Conservation (phyloP, 495 filamentous ascomycete species). For the Neurospora sp. region DNA sequence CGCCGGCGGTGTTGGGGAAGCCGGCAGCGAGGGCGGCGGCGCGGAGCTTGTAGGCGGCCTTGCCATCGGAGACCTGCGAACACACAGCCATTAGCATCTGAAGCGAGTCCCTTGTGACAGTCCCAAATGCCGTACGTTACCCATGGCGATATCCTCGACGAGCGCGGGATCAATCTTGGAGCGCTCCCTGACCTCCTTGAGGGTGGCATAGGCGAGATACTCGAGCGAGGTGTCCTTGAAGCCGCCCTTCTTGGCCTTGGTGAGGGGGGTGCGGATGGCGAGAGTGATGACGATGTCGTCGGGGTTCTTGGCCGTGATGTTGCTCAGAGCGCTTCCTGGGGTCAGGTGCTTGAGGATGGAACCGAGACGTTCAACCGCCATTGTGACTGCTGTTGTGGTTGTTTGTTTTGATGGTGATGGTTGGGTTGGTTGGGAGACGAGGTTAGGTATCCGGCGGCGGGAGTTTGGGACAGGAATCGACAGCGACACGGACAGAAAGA, state of each 20-base stretch:
- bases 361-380: slow-evolving; percentile 78
- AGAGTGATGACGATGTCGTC: slow-evolving; percentile 94
- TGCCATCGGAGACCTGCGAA: slow-evolving; percentile 69
- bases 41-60: slow-evolving; percentile 82
- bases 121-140: slow-evolving; percentile 55
- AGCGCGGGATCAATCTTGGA: slow-evolving; percentile 72
- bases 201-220: slow-evolving; percentile 65
- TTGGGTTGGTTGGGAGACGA: neutral
- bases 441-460: neutral
- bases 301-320: slow-evolving; percentile 82
- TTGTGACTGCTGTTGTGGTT: slow-evolving; percentile 29
- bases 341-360: slow-evolving; percentile 83
- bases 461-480: neutral
- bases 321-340: slow-evolving; percentile 51
- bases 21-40: slow-evolving; percentile 84
- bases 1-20: slow-evolving; percentile 80
- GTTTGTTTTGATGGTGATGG: neutral
- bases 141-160: slow-evolving; percentile 85
- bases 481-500: neutral
- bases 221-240: slow-evolving; percentile 94
- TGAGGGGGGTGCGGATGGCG: slow-evolving; percentile 66
- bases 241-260: slow-evolving; percentile 72
- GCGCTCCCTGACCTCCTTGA: slow-evolving; percentile 63
- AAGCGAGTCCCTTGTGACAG: neutral
- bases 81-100: neutral